These are phyloP conservation scores for Colletotrichum sp. DNA, from an alignment of 2,329 filamentous ascomycete genomes.

Conservation along the genomic window DNA sequence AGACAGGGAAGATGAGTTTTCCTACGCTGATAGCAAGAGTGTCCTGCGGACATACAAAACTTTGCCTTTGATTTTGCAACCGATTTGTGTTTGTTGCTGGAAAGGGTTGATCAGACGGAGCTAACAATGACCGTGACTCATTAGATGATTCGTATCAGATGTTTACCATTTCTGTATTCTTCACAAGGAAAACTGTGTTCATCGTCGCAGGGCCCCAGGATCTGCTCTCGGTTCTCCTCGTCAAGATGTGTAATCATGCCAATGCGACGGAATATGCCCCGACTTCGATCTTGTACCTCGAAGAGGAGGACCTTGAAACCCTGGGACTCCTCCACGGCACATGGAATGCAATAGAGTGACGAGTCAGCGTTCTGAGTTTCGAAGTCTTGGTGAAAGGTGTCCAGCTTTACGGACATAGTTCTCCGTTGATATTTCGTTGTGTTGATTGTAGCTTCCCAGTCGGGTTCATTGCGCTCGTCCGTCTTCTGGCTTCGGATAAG, in stretches of 20 bases:
- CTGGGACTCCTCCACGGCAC: neutral
- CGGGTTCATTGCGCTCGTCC: rapidly evolving
- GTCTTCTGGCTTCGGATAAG: neutral
- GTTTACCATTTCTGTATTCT: neutral
- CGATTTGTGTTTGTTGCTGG: neutral
- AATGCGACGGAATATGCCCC: neutral
- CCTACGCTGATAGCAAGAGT: neutral
- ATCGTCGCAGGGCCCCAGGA: neutral
- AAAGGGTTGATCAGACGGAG: rapidly evolving
- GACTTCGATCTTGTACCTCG: neutral
- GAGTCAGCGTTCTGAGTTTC: neutral
- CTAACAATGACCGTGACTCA: rapidly evolving
- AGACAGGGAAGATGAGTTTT: neutral
- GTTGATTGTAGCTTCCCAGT: neutral
- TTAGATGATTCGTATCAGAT: neutral
- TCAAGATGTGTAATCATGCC: neutral
- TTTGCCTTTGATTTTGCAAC: neutral
- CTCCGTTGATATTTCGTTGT: neutral
- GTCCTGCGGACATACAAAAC: neutral
- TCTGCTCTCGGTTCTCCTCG: neutral
- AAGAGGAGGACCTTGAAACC: neutral
- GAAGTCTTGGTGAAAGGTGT: neutral
- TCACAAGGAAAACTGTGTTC: neutral
- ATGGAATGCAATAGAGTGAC: neutral
- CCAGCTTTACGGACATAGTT: neutral